phyloP scores from a whole-genome alignment of 345 rosid genomes.

The Turritis glabra region DNA sequence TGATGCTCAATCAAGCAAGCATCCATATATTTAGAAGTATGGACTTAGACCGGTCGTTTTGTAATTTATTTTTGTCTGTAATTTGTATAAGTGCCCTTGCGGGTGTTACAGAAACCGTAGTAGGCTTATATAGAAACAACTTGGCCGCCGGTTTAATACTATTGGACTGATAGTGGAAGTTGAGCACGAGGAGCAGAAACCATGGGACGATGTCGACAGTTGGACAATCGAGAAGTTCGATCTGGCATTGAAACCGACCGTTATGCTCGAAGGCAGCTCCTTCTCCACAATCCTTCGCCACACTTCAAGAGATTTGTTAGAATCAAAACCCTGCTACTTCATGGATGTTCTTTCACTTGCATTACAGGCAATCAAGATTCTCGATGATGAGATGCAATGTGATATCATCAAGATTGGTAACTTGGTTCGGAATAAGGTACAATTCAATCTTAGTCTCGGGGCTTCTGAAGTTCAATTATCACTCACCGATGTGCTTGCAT shows the following conservation, averaged over 20 bases:
- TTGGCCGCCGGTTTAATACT: too few species aligned
- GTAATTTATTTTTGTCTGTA: too few species aligned
- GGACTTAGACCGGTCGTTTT: too few species aligned
- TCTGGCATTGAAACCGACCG: constrained; percentile 75
- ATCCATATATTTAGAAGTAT: too few species aligned
- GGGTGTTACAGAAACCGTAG: too few species aligned
- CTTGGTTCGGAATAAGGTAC: constrained; percentile 84
- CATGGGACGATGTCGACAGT: constrained; percentile 94
- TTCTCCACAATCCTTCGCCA: constrained; percentile 78
- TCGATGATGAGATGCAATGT: constrained; percentile 82
- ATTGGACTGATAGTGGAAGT: too few species aligned
- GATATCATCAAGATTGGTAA: constrained; percentile 85
- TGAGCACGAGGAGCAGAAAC: constrained; percentile 90
- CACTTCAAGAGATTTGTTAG: neutral
- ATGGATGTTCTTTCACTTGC: neutral
- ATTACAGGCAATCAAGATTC: constrained; percentile 73
- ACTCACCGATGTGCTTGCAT: neutral
- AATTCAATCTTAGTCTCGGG: neutral
- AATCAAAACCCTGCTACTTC: neutral
- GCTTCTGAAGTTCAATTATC: neutral
- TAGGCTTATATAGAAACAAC: too few species aligned
- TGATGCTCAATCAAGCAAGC: too few species aligned
- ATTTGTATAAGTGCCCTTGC: too few species aligned
- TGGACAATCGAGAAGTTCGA: constrained; percentile 89
- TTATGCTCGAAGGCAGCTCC: constrained; percentile 78